These are phyloP conservation scores for Leccinum cinnamomeum DNA, from an alignment of 1,284 basidiomycete species.

Conservation along the genomic window DNA sequence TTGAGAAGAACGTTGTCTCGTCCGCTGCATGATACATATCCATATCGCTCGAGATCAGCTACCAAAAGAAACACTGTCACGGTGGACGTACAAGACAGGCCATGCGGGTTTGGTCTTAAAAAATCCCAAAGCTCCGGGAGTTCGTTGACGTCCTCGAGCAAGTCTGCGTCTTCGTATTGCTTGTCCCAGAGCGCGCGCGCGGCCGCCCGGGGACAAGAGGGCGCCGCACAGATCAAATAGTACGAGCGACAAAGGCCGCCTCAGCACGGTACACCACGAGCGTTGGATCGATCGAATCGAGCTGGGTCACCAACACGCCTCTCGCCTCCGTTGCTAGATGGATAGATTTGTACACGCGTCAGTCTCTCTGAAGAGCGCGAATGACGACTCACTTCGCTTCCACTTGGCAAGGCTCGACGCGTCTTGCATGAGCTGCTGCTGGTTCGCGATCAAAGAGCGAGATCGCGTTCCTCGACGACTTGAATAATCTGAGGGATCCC, in stretches of 20 bases:
- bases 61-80: too few relatives aligned
- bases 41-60: too few relatives aligned
- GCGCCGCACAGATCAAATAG: conserved; percentile 96
- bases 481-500: conserved; percentile 75
- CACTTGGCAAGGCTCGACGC: conserved; percentile 87
- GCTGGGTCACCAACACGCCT: conserved; percentile 92
- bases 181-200: conserved; percentile 89
- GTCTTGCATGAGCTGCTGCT: conserved; percentile 62
- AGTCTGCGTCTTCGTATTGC: conserved; percentile 78
- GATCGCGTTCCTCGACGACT: conserved; percentile 63
- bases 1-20: too few relatives aligned
- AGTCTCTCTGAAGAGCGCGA: neutral
- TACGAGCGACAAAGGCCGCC: conserved; percentile 95
- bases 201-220: conserved; percentile 73
- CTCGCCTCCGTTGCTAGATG: conserved; percentile 73
- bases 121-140: conserved; percentile 81
- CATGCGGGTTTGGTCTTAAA: too few relatives aligned
- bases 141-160: conserved; percentile 91
- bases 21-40: too few relatives aligned
- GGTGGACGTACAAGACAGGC: too few relatives aligned
- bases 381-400: conserved; percentile 65
- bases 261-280: conserved; percentile 96
- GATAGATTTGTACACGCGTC: conserved; percentile 1
- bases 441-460: conserved; percentile 53
- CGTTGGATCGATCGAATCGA: conserved; percentile 97